Conservation (phyloP, 257 asterid genomes). For the Petunia secreta region DNA sequence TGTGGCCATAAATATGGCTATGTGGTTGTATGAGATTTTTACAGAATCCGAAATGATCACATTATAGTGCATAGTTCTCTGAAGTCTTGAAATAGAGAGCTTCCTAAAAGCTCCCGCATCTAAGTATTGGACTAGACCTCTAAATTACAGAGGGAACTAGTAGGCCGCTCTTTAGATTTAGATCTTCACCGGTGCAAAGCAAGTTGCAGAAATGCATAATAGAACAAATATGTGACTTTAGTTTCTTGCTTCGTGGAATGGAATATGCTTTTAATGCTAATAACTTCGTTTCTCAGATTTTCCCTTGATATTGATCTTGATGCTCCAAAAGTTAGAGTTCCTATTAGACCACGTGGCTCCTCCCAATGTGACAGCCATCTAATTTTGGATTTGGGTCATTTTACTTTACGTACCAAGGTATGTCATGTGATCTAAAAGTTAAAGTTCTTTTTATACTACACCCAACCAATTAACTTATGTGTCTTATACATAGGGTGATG, state of each 20-base stretch:
- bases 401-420: constrained; percentile 90
- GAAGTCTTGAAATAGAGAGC: too few species aligned
- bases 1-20: background rate
- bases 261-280: constrained; percentile 1
- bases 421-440: constrained; percentile 26
- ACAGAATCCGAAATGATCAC: background rate
- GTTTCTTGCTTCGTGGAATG: constrained; percentile 15
- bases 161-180: too few species aligned
- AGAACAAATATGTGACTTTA: background rate
- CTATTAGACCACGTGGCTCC: constrained; percentile 62
- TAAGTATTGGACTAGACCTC: too few species aligned
- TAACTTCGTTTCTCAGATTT: constrained; percentile 53
- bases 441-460: constrained; percentile 21
- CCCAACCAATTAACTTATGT: constrained; percentile 29
- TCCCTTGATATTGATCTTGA: constrained; percentile 99
- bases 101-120: too few species aligned
- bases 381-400: constrained; percentile 92
- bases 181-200: too few species aligned
- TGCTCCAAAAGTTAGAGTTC: constrained; percentile 98
- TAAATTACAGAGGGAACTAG: too few species aligned
- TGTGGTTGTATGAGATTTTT: background rate
- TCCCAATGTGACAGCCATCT: constrained; percentile 69
- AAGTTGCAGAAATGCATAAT: background rate
- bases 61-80: too few species aligned
- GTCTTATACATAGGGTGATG: constrained; percentile 60